Evolutionary conservation across 1,284 basidiomycete species (phyloP), one percentile per base, ranked within the genome.

Genomic region (Schizophyllum commune): DNA sequence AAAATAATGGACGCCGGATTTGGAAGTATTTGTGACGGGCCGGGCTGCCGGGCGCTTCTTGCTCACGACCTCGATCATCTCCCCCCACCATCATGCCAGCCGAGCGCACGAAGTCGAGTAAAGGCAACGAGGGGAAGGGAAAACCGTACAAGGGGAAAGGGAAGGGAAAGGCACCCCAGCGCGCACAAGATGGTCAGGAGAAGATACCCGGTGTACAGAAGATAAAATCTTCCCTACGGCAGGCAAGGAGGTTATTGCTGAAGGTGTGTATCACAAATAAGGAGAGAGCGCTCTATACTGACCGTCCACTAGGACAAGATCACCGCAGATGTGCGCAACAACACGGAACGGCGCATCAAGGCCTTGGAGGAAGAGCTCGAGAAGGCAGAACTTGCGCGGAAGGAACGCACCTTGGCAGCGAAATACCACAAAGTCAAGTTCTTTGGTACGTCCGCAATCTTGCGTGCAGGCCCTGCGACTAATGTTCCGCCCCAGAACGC

Each of bases 371-470:
- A 79, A 6, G 93, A 96, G 68, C 79, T 95, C 19, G 70, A 70
- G 20, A 71, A 89, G 68, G 82, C 80, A 0, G 91, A 94, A 70
- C 76, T 88, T 20, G 82, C 81, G 32, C 80, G 77, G 64, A 89
- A 89, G 68, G 93, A 94, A 72, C 83, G 86, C 57, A 76, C 83
- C 56, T 77, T 91, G 66, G 89, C 91, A 0, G 74, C 81, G 54
- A 83, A 82, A 65, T 96, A 96, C 72, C 93, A 94, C 68, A 91
- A 85, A 74, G 77, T 93, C 69, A 95, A 93, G 73, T 95, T 95
- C 75, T 95, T 95, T 65, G 92, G 92, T 92, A 65, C 64, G 85
- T 76, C 34, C 57, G 53, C 11, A 6, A 34, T 52, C 32, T 33
- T 55, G 6, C 32, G 39, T n/a, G n/a, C n/a, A n/a, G n/a, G n/a